Evolutionary conservation across 148 eudicot genomes (phyloP).

Genomic region (Cornus suecica): DNA sequence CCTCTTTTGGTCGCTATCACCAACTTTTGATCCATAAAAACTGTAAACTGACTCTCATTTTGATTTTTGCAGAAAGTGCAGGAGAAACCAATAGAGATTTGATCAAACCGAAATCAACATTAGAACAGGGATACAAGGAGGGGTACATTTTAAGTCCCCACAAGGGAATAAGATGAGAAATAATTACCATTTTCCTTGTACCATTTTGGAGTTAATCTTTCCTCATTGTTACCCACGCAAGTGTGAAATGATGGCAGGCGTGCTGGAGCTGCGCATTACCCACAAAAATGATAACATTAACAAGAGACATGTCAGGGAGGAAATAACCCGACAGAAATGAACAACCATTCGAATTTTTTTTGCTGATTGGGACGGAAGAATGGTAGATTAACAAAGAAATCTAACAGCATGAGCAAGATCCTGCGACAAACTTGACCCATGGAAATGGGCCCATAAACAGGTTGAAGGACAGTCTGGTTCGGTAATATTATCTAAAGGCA

Average conservation of each 20-base stretch:
- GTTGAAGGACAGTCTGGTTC: too few relatives aligned
- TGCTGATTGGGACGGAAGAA: too few relatives aligned
- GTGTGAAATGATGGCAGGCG: constrained; percentile 97
- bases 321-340: background rate
- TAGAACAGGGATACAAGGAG: background rate
- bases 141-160: background rate
- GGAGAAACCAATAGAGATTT: background rate
- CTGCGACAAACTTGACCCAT: background rate
- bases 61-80: background rate
- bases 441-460: background rate
- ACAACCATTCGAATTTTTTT: background rate
- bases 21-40: constrained; percentile 1
- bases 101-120: background rate
- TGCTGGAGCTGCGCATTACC: constrained; percentile 64
- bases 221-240: constrained; percentile 90
- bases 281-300: constrained; percentile 1
- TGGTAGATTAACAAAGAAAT: background rate
- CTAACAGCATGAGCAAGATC: background rate
- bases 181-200: constrained; percentile 92
- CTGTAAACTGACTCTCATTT: background rate
- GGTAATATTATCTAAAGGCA: background rate
- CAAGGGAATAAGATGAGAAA: background rate
- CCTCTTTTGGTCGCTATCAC: background rate
- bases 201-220: constrained; percentile 87
- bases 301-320: background rate